Percentiles rank a stretch among this genome's conserved stretches.
Evolutionary conservation across 352 stramenopile genomes (phyloP).

Genomic region (Phytopythium chamaehyphon): DNA sequence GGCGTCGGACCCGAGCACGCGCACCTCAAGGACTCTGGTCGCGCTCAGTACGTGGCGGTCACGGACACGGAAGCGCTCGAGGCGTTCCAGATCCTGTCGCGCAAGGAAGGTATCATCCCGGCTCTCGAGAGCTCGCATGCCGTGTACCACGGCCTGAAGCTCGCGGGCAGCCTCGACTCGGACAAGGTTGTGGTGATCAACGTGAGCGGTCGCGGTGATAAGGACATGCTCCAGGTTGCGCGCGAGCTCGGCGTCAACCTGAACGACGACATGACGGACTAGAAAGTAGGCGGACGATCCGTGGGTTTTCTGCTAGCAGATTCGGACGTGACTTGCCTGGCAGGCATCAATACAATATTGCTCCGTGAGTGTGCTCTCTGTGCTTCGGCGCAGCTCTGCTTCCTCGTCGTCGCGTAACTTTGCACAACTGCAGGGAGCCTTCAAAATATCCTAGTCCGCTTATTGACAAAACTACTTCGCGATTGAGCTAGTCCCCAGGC

Average conservation of each 20-base stretch:
- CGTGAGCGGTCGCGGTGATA: conserved; percentile 97
- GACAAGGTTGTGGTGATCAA: conserved; percentile 97
- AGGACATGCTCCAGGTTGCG: conserved; percentile 98
- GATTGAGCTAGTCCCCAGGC: too few species aligned
- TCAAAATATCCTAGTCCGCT: too few species aligned
- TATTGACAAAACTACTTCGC: too few species aligned
- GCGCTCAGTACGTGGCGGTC: conserved; percentile 95
- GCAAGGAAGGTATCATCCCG: conserved; percentile 97
- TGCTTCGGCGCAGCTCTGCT: background rate
- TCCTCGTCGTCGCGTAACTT: background rate
- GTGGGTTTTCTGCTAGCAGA: background rate
- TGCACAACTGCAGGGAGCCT: background rate
- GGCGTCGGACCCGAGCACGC: conserved; percentile 97
- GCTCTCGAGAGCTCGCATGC: conserved; percentile 96
- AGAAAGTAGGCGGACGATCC: conserved; percentile 13
- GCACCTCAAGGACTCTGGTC: conserved; percentile 94
- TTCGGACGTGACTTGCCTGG: background rate
- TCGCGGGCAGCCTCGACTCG: conserved; percentile 85
- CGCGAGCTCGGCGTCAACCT: conserved; percentile 94
- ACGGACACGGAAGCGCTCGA: conserved; percentile 96
- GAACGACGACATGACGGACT: conserved; percentile 79
- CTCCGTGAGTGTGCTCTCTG: background rate
- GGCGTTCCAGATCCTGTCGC: conserved; percentile 94
- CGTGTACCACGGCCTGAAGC: conserved; percentile 92
- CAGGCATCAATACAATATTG: too few species aligned